A percentile compares a stretch with the other conserved stretches of the same genome.
Conservation (phyloP, 164 flowering plant genomes). For the Saururus chinensis region DNA sequence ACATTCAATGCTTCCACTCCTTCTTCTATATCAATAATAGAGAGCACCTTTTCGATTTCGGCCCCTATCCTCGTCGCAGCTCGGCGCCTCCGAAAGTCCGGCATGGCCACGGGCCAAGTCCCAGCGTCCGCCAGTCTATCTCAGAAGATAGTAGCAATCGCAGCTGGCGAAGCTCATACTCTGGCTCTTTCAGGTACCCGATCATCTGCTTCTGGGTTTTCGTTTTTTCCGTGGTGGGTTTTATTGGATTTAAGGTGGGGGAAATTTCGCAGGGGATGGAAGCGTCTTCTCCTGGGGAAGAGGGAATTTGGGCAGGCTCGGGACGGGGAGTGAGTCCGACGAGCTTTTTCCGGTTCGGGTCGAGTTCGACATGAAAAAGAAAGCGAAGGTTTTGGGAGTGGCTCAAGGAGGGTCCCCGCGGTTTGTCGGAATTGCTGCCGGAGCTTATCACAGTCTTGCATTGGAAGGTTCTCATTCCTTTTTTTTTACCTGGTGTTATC, state of each 20-base stretch:
- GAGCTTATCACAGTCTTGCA: constrained; percentile 91
- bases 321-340: constrained; percentile 66
- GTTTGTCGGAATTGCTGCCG: constrained; percentile 70
- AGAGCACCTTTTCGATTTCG: no score
- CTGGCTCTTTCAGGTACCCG: constrained; percentile 58
- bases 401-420: constrained; percentile 15
- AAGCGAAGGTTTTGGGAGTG: constrained; percentile 3
- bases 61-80: no score
- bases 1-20: no score
- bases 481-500: no score
- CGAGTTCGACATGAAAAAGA: constrained; percentile 22
- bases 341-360: constrained; percentile 55
- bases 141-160: constrained; percentile 36
- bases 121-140: constrained; percentile 13
- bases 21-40: no score
- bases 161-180: constrained; percentile 87
- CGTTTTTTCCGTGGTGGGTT: constrained; percentile 2
- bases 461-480: constrained; percentile 39
- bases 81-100: not conserved
- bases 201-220: not conserved
- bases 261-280: constrained; percentile 48
- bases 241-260: not conserved
- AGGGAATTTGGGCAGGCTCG: constrained; percentile 80
- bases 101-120: constrained; percentile 5
- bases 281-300: constrained; percentile 80